Evolutionary conservation across 2,329 filamentous ascomycete species (phyloP).

Genomic region (Pezicula carpinea): DNA sequence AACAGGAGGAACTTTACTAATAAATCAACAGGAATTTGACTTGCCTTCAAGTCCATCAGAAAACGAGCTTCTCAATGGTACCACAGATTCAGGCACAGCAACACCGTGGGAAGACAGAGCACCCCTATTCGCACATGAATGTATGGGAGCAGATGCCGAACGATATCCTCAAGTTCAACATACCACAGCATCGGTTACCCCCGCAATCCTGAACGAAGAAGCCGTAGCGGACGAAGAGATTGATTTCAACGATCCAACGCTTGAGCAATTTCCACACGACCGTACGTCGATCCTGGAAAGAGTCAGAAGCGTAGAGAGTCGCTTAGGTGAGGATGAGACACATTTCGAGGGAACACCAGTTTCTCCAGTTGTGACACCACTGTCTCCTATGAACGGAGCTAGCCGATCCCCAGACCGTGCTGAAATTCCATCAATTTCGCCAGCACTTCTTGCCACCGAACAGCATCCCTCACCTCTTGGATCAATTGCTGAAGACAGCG

Average conservation of each 20-base stretch:
- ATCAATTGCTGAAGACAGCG: conserved; percentile 12
- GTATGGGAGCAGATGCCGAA: conserved; percentile 10
- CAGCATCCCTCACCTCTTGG: conserved; percentile 17
- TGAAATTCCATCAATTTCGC: conserved; percentile 8
- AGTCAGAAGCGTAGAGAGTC: conserved; percentile 17
- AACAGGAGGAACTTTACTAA: background rate
- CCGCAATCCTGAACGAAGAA: conserved; percentile 3
- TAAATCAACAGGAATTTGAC: conserved; percentile 1
- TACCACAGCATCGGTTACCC: background rate
- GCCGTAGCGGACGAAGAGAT: conserved; percentile 9
- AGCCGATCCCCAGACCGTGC: conserved; percentile 4
- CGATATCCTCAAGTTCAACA: conserved; percentile 9
- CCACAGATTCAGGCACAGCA: conserved; percentile 5
- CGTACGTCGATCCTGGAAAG: conserved; percentile 20
- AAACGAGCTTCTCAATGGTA: conserved; percentile 1
- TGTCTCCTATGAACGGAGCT: conserved; percentile 15
- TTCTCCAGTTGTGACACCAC: conserved; percentile 16
- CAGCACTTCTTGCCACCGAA: conserved; percentile 10
- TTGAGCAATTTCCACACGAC: conserved; percentile 24
- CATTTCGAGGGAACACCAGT: conserved; percentile 11
- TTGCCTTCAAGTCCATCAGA: background rate
- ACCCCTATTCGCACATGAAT: conserved; percentile 26
- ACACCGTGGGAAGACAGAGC: conserved; percentile 25
- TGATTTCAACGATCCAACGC: conserved; percentile 23
- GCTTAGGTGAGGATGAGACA: conserved; percentile 19